Evolutionary conservation across 306 rosid genomes (phyloP), one percentile per base, ranked within the genome.

Genomic region (Medicago ruthenica): DNA sequence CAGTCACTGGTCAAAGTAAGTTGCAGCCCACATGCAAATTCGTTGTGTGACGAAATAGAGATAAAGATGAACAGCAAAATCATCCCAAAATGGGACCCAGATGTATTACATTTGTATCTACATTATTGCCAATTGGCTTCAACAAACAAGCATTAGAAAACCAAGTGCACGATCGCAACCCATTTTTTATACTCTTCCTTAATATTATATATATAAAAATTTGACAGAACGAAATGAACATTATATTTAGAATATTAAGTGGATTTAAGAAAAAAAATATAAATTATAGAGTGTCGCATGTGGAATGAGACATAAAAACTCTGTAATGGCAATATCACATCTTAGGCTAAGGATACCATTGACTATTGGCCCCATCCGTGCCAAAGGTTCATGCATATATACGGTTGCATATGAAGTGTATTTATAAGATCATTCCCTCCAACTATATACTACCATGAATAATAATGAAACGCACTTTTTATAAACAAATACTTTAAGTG

Each of bases 1-100:
- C 5, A 44, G 88, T 85, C 85, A 78, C 76, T 16, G 62, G 88
- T 85, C 88, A 85, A 81, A 81, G 81, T 59, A 66, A 58, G 76
- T 82, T 74, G 73, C 85, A 65, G 10, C 48, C 67, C 82, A 82
- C 85, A 77, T 82, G 85, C 85, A 24, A 72, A 47, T 77, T 73
- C 51, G 37, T 20, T 18, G 37, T 58, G 79, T 57, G 79, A 48
- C 37, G 74, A 69, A 75, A 39, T 17, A 70, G n/a, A 69, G 71
- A 80, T 41, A 65, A 69, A 22, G 67, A 69, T 53, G 44, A 48
- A 31, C 76, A n/a, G 65, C 20, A 1, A 54, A 76, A 60, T 44
- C 69, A 15, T 76, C 64, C 47, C 27, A 14, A 42, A 10, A 41
- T 58, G 81, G 88, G 88, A 31, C 85, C 88, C 59, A 8, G 7